Evolutionary conservation across 139 green algal species (phyloP).

Genomic region (Coelastrella sp.): DNA sequence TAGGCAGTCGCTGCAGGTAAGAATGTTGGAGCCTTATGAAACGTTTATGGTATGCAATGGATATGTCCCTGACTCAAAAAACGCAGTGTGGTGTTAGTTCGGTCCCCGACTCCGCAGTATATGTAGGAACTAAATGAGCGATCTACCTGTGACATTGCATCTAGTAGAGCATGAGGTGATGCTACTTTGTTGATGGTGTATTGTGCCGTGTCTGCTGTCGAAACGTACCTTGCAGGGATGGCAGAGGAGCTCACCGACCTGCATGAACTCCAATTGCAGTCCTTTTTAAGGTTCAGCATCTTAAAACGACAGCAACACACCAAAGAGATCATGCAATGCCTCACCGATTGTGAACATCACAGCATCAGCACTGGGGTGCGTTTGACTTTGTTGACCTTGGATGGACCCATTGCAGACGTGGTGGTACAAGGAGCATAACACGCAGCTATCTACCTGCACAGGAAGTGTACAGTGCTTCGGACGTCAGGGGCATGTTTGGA

Average conservation of each 20-base stretch:
- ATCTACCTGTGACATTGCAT: too few relatives aligned
- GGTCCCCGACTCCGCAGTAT: too few relatives aligned
- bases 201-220: too few relatives aligned
- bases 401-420: neutral
- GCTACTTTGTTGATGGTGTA: too few relatives aligned
- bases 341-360: neutral
- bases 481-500: neutral
- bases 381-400: neutral
- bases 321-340: slow-evolving; percentile 25
- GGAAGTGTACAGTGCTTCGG: slow-evolving; percentile 36
- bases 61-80: too few relatives aligned
- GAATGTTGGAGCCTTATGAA: too few relatives aligned
- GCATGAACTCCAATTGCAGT: slow-evolving; percentile 35
- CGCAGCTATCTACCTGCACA: neutral
- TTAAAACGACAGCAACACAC: slow-evolving; percentile 39
- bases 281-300: slow-evolving; percentile 31
- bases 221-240: neutral
- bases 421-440: neutral
- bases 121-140: too few relatives aligned
- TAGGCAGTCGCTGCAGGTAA: too few relatives aligned
- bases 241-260: slow-evolving; percentile 16
- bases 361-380: slow-evolving; percentile 27
- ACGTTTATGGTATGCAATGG: too few relatives aligned
- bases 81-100: too few relatives aligned
- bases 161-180: too few relatives aligned